These are phyloP conservation scores for Passiflora organensis DNA, from an alignment of 345 rosid genomes.

Conservation along the genomic window DNA sequence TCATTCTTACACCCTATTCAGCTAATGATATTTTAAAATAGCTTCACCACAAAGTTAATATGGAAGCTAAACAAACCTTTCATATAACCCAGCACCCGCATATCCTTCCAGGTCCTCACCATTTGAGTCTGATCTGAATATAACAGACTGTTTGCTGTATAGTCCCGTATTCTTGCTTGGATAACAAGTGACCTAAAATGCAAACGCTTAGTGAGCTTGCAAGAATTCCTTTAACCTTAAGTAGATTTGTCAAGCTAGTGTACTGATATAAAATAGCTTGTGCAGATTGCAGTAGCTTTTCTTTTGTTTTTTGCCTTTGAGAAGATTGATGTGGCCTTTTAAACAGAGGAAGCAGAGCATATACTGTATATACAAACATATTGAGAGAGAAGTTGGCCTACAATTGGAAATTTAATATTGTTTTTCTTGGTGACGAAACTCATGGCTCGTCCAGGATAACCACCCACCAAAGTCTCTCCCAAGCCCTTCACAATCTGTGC, in stretches of 20 bases:
- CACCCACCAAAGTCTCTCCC: constrained; percentile 42
- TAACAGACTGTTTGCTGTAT: constrained; percentile 26
- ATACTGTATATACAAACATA: no score
- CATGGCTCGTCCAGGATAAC: constrained; percentile 39
- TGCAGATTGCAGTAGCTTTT: no score
- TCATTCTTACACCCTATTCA: no score
- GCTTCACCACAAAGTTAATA: background rate
- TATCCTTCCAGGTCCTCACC: constrained; percentile 42
- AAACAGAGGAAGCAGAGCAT: no score
- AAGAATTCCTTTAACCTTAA: no score
- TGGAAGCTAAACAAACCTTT: constrained; percentile 25
- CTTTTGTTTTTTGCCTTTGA: no score
- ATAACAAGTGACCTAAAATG: constrained; percentile 32
- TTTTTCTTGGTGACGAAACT: constrained; percentile 34
- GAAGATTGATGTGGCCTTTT: no score
- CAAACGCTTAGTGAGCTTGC: background rate
- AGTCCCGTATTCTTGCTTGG: constrained; percentile 37
- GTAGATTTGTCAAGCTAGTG: no score
- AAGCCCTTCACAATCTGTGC: constrained; percentile 42
- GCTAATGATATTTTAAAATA: no score
- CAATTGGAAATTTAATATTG: constrained; percentile 30
- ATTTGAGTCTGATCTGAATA: constrained; percentile 42
- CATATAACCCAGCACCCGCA: constrained; percentile 47
- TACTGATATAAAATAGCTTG: no score
- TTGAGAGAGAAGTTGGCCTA: constrained; percentile 16